phyloP scores from a whole-genome alignment of 768 basidiomycete species.

The Lentinula sp. region DNA sequence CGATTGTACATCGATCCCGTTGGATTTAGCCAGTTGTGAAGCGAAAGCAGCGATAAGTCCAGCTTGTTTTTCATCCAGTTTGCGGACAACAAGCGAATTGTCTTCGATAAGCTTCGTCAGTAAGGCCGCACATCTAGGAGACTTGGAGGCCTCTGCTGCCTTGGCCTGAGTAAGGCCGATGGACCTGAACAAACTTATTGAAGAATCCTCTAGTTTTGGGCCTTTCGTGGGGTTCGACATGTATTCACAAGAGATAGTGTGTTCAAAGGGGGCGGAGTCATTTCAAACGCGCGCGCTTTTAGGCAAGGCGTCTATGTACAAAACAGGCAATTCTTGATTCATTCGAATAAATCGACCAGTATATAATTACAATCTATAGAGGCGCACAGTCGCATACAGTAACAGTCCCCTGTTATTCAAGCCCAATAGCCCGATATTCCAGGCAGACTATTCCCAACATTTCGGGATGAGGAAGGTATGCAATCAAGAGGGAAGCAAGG shows the following conservation, averaged over 20 bases:
- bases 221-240: constrained; percentile 11
- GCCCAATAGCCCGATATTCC: not conserved
- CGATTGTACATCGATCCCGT: constrained; percentile 42
- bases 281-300: not conserved
- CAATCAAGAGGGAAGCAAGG: not conserved
- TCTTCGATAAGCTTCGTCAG: constrained; percentile 65
- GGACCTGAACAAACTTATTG: constrained; percentile 57
- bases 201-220: constrained; percentile 20
- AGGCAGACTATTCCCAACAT: not conserved
- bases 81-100: constrained; percentile 36
- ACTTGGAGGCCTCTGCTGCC: constrained; percentile 79
- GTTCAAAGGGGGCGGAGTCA: not conserved
- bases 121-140: constrained; percentile 65
- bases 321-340: not conserved
- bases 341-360: not conserved
- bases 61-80: constrained; percentile 73
- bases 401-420: not conserved
- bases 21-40: constrained; percentile 50
- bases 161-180: constrained; percentile 74
- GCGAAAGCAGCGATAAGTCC: constrained; percentile 65
- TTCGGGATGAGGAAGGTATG: not conserved
- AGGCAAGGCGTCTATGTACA: not conserved
- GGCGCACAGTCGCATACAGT: not conserved
- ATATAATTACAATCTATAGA: not conserved
- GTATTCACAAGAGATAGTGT: not conserved